Evolutionary conservation across 768 basidiomycete genomes (phyloP), one percentile per base, ranked within the genome.

Genomic region (Pleurotus salmoneostramineus): DNA sequence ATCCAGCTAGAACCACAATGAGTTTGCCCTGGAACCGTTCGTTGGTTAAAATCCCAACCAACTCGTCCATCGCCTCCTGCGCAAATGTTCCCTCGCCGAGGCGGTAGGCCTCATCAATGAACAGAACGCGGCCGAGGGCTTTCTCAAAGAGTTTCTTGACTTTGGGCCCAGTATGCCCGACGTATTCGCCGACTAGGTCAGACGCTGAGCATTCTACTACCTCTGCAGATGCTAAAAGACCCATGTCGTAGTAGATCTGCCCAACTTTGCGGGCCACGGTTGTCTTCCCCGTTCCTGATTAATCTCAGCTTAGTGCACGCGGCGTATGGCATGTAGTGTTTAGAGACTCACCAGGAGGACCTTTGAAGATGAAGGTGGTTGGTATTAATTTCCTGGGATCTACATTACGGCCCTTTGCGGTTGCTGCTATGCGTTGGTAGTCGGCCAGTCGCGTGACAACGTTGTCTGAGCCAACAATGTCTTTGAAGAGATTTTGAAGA

Each of bases 111-210:
- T 89, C 88, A 56, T 89, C 88, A 52, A 89, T 75, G 71, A 89
- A 89, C 0, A 89, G 73, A 3, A 89, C 86, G 43, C 79, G 77
- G 0, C 88, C 88, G 0, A 87, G 74, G 0, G 85, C 88, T 65
- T 82, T 84, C 47, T 87, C 83, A 48, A 89, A 81, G 1, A 83
- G 63, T 55, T 80, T 74, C 61, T 69, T 74, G 1, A 83, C 84
- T 67, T 87, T 87, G 0, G 85, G 87, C 0, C 87, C 88, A 0
- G 88, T 89, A 0, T 89, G 87, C 4, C 88, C 88, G 6, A 89
- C 80, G 50, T 83, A 89, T 63, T 87, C 75, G 1, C 83, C 88
- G 1, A 89, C 81, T 33, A 90, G 74, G 60, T 89, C 88, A 1
- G 86, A 78, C 0, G 85, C 86, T 0, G 87, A 88, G 65, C 85